Evolutionary conservation across 1,139 yeast genomes (phyloP), one percentile per base, ranked within the genome.

Genomic region (Geotrichum bryndzae): DNA sequence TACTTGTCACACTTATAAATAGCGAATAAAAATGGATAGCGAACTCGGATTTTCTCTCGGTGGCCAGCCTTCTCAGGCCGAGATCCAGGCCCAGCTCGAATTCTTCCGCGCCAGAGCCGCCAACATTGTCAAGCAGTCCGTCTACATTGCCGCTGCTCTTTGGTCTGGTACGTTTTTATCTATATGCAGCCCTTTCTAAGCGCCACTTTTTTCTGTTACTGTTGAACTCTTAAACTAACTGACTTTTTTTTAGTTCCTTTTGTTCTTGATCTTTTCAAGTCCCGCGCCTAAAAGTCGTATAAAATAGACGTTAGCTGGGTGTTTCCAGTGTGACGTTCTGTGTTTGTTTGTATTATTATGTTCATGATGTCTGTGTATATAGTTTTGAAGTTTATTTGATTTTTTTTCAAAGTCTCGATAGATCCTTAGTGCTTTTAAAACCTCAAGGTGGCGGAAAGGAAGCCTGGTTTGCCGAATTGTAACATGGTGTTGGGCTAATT

Each of bases 21-120:
- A 45, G 41, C 54, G 35, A 45, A 57, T 22, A 54, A 56, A 48
- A 57, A 60, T 59, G 62, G 62, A 56, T 54, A 51, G 53, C 38
- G 61, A 57, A 54, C 56, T 35, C 73, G 57, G 63, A 89, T 90
- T 96, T 89, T 85, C 61, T 48, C 57, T 58, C 51, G 61, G 61
- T 81, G 95, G 94, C 67, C 87, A 88, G 68, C 86, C 86, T 73
- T 87, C 84, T 67, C 85, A 83, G 73, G 85, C 83, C 71, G 82
- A 87, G 67, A 80, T 86, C 66, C 95, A 88, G 76, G 96, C 88
- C 72, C 90, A 88, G 78, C 86, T 85, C 78, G 85, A 84, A 72
- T 76, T 83, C 61, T 92, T 87, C 76, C 88, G 88, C 74, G 82
- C 84, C 69, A 84, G 82, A 72, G 86, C 95, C 64, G 79, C 80